These are phyloP conservation scores for Candida smagusa DNA, from an alignment of 1,139 yeast genomes.

Conservation along the genomic window DNA sequence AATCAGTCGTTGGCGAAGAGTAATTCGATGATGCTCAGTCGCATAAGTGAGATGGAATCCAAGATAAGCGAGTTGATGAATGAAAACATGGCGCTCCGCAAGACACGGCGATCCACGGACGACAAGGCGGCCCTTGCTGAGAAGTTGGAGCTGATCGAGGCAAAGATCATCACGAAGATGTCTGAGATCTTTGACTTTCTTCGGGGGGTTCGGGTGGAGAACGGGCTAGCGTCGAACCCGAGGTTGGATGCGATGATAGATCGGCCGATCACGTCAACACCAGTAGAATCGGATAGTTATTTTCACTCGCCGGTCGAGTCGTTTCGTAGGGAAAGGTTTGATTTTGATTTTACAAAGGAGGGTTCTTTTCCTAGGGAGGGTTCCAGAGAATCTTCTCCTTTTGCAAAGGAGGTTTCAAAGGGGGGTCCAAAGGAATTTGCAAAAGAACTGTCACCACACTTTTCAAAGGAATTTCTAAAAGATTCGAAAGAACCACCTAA, in stretches of 20 bases:
- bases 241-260: constrained; percentile 16
- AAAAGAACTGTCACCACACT: too few relatives aligned
- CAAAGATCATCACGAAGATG: constrained; percentile 38
- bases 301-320: constrained; percentile 3
- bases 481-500: too few relatives aligned
- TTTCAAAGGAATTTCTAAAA: too few relatives aligned
- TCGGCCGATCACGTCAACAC: constrained; percentile 20
- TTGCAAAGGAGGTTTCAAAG: too few relatives aligned
- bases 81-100: constrained; percentile 12
- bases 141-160: constrained; percentile 35
- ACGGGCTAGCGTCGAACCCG: constrained; percentile 23
- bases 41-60: constrained; percentile 49
- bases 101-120: constrained; percentile 8
- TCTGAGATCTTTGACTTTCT: constrained; percentile 43
- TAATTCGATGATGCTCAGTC: constrained; percentile 48
- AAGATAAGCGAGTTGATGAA: constrained; percentile 15
- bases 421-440: too few relatives aligned
- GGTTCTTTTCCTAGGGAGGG: constrained; percentile 46
- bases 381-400: constrained; percentile 24
- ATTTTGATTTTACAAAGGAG: constrained; percentile 9
- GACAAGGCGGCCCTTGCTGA: constrained; percentile 10
- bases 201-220: constrained; percentile 28
- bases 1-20: constrained; percentile 55
- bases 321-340: constrained; percentile 1
- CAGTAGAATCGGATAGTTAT: constrained; percentile 11